Evolutionary conservation across 306 rosid genomes (phyloP).

Genomic region (Quercus gilva): DNA sequence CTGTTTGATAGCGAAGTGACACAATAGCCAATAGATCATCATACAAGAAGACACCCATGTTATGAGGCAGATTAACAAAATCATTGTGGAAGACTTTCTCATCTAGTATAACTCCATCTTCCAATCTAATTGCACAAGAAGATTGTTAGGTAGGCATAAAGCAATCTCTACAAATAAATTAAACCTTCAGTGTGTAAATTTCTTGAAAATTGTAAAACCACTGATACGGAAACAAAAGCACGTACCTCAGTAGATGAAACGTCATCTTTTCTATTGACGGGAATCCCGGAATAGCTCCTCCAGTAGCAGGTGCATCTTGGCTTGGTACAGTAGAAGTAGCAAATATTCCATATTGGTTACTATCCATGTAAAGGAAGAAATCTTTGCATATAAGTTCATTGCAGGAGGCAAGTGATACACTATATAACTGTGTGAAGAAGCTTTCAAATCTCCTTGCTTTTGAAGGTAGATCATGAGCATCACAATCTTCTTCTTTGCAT

Average conservation of each 20-base stretch:
- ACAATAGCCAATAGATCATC: constrained; percentile 95
- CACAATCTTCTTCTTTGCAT: constrained; percentile 78
- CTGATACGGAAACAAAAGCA: constrained; percentile 12
- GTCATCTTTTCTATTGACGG: constrained; percentile 89
- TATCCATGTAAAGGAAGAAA: constrained; percentile 88
- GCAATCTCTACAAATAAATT: constrained; percentile 3
- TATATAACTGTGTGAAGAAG: constrained; percentile 74
- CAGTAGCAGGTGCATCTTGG: constrained; percentile 64
- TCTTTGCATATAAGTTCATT: constrained; percentile 90
- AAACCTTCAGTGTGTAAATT: neutral
- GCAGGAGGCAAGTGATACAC: constrained; percentile 72
- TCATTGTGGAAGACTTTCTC: constrained; percentile 77
- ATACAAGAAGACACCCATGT: constrained; percentile 90
- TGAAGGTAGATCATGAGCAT: constrained; percentile 64
- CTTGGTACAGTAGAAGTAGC: constrained; percentile 84
- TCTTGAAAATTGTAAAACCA: neutral
- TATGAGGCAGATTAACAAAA: constrained; percentile 79
- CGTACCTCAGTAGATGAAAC: constrained; percentile 80
- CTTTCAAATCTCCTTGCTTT: constrained; percentile 79
- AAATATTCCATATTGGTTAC: constrained; percentile 72
- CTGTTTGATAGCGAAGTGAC: constrained; percentile 84
- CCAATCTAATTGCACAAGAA: constrained; percentile 55
- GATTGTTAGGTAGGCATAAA: neutral
- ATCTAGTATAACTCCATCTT: constrained; percentile 81
- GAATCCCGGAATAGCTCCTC: constrained; percentile 87